Evolutionary conservation across 225 moss, liverwort and hornwort genomes (phyloP), one percentile per base, ranked within the genome.

Genomic region (Physcomitrellopsis africana): DNA sequence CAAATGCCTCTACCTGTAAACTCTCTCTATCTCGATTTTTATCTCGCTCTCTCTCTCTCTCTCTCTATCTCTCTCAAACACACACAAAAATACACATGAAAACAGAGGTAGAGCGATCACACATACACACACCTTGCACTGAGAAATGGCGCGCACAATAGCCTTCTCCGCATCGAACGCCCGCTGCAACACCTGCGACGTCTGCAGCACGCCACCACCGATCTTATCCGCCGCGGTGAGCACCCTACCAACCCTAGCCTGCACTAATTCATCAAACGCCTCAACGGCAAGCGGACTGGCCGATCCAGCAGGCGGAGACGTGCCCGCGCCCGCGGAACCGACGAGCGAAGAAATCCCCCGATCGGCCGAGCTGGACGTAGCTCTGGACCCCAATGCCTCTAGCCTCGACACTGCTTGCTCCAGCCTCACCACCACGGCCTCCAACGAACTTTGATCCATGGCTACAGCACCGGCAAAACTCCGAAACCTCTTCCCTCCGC

Each of bases 211-310:
- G 29, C 81, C 81, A 32, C 94, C 93, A 3, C 94, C 92, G 77
- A 99, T 95, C 90, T 95, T 94, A 68, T 89, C 97, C 7, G 90
- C 94, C 22, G 75, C 92, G 19, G 78, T 79, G 56, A 83, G 76
- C 47, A 99, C 60, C 17, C 90, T 84, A 63, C 79, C 89, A 63
- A 99, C 84, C 82, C 89, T 89, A 26, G 74, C 47, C 77, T 88
- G 89, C 73, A 93, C 57, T 76, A 99, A 87, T 81, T 94, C 92
- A 81, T 93, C 92, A 81, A 94, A 99, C 11, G 89, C 94, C 3
- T 84, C 75, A 23, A 99, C 90, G 54, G 72, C 70, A 48, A 82
- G 76, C 55, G 79, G 49, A 60, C 32, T 37, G 32, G 32, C 32
- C 32, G 32, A 37, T 37, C 32, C 32, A 37, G 32, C 32, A 48